These are phyloP conservation scores for Scheffersomyces illinoinensis DNA, from an alignment of 1,139 yeast species.

Conservation along the genomic window DNA sequence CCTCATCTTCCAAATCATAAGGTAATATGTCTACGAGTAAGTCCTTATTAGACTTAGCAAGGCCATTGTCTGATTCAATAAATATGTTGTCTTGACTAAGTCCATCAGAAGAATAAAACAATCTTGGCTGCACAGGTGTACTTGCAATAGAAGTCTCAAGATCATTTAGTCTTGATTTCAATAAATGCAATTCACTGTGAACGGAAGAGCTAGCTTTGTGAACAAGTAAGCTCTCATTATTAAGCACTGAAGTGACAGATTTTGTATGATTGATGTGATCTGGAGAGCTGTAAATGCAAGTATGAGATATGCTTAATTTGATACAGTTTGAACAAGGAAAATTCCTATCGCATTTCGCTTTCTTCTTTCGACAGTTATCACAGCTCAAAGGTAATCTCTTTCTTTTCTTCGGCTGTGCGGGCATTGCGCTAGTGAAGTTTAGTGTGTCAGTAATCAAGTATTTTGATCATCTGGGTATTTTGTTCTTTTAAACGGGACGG, in stretches of 20 bases:
- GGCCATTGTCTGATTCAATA: conserved; percentile 3
- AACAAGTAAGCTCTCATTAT: neutral
- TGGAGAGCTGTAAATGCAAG: conserved; percentile 13
- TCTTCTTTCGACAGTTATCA: conserved; percentile 16
- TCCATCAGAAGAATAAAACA: neutral
- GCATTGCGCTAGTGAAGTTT: conserved; percentile 1
- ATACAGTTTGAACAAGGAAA: conserved; percentile 12
- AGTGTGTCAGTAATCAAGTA: neutral
- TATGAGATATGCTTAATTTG: conserved; percentile 13
- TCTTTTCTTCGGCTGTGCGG: conserved; percentile 11
- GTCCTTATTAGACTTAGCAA: conserved; percentile 1
- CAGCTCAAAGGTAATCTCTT: conserved; percentile 25
- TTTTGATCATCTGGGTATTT: neutral
- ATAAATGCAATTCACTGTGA: conserved; percentile 8
- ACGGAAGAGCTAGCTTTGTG: neutral
- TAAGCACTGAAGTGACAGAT: neutral
- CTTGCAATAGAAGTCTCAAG: conserved; percentile 7
- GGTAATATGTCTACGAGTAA: conserved; percentile 5
- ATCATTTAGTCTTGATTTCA: conserved; percentile 9
- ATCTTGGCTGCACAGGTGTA: neutral
- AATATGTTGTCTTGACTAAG: neutral
- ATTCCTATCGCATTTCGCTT: conserved; percentile 14
- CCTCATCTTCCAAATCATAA: conserved; percentile 2
- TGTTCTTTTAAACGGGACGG: neutral
- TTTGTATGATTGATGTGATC: conserved; percentile 10